A percentile compares a stretch with the other conserved stretches of the same genome.
Evolutionary conservation across 2,329 filamentous ascomycete species (phyloP).

Genomic region (Aureobasidium sp.): DNA sequence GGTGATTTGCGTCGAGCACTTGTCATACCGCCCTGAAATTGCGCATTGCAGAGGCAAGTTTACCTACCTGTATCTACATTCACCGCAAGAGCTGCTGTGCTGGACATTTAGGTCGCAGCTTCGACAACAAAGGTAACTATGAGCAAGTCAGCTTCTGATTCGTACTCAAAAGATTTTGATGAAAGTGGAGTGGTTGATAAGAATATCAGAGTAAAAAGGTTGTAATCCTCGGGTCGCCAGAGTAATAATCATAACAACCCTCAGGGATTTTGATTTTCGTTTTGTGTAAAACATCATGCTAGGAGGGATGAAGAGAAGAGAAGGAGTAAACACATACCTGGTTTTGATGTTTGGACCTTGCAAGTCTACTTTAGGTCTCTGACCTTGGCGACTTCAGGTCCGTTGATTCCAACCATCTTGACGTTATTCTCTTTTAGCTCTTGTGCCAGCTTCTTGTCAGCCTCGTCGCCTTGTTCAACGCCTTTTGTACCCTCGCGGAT

Average conservation of each 20-base stretch:
- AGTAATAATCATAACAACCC: neutral
- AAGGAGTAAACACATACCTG: neutral
- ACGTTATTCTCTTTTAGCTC: constrained; percentile 55
- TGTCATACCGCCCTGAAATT: too few species aligned
- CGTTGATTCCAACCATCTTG: constrained; percentile 49
- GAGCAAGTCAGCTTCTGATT: neutral
- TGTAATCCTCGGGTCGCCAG: constrained; percentile 2
- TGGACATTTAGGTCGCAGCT: neutral
- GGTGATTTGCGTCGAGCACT: too few species aligned
- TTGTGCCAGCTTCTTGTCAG: constrained; percentile 36
- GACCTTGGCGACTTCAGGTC: constrained; percentile 42
- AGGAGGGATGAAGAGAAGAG: neutral
- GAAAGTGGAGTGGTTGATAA: neutral
- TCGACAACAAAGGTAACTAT: neutral
- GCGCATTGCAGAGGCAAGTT: too few species aligned
- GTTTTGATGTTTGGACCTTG: neutral
- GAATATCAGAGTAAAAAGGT: constrained; percentile 1
- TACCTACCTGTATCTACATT: too few species aligned
- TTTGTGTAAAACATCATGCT: constrained; percentile 9
- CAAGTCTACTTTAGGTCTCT: neutral
- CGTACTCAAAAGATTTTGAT: neutral
- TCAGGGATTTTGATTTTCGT: constrained; percentile 14
- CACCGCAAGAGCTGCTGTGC: neutral
- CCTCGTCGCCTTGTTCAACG: constrained; percentile 57
- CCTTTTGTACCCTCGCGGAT: constrained; percentile 70